Base-by-base conservation (phyloP, 306 rosid genomes). In the Vigna mungo region DNA sequence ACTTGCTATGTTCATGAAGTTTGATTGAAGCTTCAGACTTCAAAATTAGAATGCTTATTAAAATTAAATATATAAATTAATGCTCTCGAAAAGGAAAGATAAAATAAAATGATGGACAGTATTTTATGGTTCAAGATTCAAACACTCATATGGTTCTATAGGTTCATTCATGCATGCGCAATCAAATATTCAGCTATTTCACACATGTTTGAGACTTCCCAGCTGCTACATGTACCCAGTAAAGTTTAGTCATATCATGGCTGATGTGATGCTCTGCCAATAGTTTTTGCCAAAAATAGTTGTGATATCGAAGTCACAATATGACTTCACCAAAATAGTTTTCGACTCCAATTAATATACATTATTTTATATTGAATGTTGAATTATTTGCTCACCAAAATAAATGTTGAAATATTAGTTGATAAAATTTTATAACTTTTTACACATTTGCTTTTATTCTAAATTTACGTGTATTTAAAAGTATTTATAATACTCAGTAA, bases 181-280 rank as follows among this genome's bases (percentile, higher is more conserved):
- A n/a, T 23, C 37, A 25, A 13, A 27, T 59, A 17, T 59, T 27
- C 5, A 59, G 46, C 12, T 41, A 41, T 41, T 44, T 44, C 49
- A 44, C 20, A 23, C 4, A 60, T 30, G 14, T 27, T 60, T 30
- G 43, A 30, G 66, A 60, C 66, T 6, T 60, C 20, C 43, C 66
- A 60, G 43, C 66, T 13, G 66, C 66, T 18, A 60, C 37, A 30
- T 60, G 43, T 39, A 60, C 34, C 37, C 30, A 58, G 49, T 3
- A 20, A 23, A 25, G 68, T 15, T 32, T 61, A 61, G 68, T 15
- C 44, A 27, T 60, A 15, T 60, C 12, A 61, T 32, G 41, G 44
- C 41, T 61, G 44, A 34, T 15, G 46, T 16, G 68, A 61, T 32
- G 68, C 68, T 32, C 68, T 16, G 43, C 43, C 66, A 15, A 61